phyloP scores from a whole-genome alignment of 805 yeast species.

The Candida tibetensis region DNA sequence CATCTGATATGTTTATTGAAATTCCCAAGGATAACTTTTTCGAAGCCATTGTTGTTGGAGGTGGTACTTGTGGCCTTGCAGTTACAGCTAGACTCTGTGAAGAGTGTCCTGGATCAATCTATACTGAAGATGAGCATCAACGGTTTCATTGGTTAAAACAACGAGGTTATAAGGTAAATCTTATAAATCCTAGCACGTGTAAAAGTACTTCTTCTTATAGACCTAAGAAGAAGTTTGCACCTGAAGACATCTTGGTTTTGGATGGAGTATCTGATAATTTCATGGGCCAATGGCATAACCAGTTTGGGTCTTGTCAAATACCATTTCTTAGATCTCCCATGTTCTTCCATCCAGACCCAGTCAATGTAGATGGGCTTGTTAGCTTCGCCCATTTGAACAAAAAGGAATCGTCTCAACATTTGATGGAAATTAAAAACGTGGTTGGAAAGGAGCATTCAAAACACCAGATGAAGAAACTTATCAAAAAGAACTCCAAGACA shows the following conservation, averaged over 20 bases:
- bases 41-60: conserved; percentile 43
- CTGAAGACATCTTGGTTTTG: conserved; percentile 34
- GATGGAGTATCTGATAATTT: conserved; percentile 33
- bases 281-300: conserved; percentile 44
- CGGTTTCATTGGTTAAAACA: conserved; percentile 44
- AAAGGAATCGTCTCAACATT: conserved; percentile 28
- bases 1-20: conserved; percentile 2
- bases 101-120: conserved; percentile 40
- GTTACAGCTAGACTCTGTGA: conserved; percentile 42
- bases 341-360: conserved; percentile 49
- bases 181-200: conserved; percentile 12
- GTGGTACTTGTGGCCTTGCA: conserved; percentile 47
- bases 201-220: conserved; percentile 13
- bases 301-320: conserved; percentile 40
- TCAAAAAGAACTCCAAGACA: conserved; percentile 15
- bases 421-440: conserved; percentile 41
- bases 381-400: conserved; percentile 33
- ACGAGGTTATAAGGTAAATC: conserved; percentile 27
- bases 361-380: conserved; percentile 42
- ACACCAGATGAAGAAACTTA: conserved; percentile 35
- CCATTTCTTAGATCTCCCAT: conserved; percentile 45
- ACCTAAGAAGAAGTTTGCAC: conserved; percentile 15
- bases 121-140: conserved; percentile 47
- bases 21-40: conserved; percentile 21
- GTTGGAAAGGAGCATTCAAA: conserved; percentile 45